Evolutionary conservation across 352 stramenopile species (phyloP).

Genomic region (Peronospora farinosa): DNA sequence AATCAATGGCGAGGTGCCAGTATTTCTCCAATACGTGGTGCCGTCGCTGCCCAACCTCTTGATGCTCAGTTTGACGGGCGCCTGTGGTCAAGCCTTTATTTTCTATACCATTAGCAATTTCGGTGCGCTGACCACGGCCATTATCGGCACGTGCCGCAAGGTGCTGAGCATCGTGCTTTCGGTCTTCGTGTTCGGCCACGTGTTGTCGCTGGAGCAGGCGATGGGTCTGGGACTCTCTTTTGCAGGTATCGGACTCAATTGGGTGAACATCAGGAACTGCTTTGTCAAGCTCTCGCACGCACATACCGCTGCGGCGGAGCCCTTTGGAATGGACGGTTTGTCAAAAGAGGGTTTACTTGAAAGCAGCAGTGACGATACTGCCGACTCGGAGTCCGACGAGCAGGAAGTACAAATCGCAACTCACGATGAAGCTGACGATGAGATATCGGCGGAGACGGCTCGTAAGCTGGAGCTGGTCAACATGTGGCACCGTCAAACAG

Average conservation of each 20-base stretch:
- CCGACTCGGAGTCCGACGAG: constrained; percentile 55
- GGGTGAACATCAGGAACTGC: constrained; percentile 54
- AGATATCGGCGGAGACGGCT: constrained; percentile 39
- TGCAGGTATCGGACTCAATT: constrained; percentile 71
- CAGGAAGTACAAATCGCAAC: constrained; percentile 22
- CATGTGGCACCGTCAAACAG: constrained; percentile 48
- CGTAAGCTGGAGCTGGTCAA: constrained; percentile 66
- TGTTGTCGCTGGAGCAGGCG: constrained; percentile 59
- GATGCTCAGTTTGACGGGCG: constrained; percentile 68
- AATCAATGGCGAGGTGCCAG: constrained; percentile 56
- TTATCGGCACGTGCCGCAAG: constrained; percentile 83
- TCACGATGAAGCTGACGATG: constrained; percentile 24
- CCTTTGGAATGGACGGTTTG: constrained; percentile 26
- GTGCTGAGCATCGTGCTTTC: constrained; percentile 82
- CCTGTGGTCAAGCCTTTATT: constrained; percentile 77
- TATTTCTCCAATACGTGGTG: constrained; percentile 54
- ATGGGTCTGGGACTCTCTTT: constrained; percentile 63
- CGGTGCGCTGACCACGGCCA: constrained; percentile 74
- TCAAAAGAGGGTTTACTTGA: constrained; percentile 53
- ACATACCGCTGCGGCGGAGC: constrained; percentile 9
- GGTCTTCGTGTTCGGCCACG: constrained; percentile 75
- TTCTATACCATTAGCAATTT: constrained; percentile 87
- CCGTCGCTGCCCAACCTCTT: constrained; percentile 58
- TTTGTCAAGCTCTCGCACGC: constrained; percentile 30
- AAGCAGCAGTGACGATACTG: constrained; percentile 57